Conservation (phyloP, 108 stramenopile species). For the Cyclostephanos tholiformis region DNA sequence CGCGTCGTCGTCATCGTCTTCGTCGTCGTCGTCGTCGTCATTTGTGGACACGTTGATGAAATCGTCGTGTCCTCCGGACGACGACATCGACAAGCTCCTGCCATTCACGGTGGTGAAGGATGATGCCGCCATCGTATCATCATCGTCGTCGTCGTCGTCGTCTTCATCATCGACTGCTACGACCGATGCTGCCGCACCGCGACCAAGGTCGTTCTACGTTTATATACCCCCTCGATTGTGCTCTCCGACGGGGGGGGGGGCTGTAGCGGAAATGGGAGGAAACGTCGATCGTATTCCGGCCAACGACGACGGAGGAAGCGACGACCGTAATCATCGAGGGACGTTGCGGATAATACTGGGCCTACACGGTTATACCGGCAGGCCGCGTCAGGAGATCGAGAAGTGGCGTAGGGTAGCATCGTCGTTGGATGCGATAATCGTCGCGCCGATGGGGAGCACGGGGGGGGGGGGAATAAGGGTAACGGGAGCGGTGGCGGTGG, state of each 20-base stretch:
- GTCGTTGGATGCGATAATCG: conserved; percentile 16
- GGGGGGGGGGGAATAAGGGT: no score
- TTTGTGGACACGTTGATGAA: conserved; percentile 2
- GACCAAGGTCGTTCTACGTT: conserved; percentile 23
- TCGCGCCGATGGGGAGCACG: conserved; percentile 34
- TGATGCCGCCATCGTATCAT: no score
- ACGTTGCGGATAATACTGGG: conserved; percentile 27
- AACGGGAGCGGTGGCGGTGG: no score
- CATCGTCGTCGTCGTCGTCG: no score
- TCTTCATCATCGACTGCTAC: background rate
- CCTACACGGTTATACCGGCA: conserved; percentile 35
- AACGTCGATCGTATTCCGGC: no score
- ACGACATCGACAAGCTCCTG: background rate
- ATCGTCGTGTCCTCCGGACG: conserved; percentile 13
- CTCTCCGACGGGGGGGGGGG: background rate
- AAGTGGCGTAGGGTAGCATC: conserved; percentile 29
- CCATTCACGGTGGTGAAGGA: conserved; percentile 22
- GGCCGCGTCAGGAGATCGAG: conserved; percentile 26
- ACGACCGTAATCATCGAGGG: background rate
- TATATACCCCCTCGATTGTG: conserved; percentile 30
- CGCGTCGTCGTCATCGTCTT: conserved; percentile 11
- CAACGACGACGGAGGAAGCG: background rate
- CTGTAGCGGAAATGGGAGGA: no score
- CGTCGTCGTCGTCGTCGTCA: conserved; percentile 19
- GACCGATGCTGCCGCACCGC: no score